Conservation (phyloP, 2,329 filamentous ascomycete genomes). For the Xylaria sp. region DNA sequence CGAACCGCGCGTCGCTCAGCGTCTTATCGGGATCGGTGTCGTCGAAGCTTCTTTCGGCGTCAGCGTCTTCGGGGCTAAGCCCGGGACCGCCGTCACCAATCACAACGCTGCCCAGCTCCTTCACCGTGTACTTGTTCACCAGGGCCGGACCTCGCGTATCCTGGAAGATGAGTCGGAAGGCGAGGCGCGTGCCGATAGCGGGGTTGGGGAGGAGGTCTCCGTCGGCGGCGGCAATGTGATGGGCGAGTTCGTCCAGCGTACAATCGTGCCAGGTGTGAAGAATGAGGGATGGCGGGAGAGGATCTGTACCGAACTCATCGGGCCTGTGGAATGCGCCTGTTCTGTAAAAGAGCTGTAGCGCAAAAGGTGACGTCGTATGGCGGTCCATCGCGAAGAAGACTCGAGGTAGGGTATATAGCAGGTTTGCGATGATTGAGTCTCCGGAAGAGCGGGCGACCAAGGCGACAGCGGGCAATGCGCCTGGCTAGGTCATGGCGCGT, state of each 20-base stretch:
- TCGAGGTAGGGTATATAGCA: not conserved
- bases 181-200: slow-evolving; percentile 83
- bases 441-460: slow-evolving; percentile 16
- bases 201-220: slow-evolving; percentile 72
- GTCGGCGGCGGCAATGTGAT: slow-evolving; percentile 76
- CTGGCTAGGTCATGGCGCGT: slow-evolving; percentile 43
- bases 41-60: slow-evolving; percentile 53
- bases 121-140: slow-evolving; percentile 74
- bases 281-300: slow-evolving; percentile 74
- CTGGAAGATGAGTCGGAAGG: slow-evolving; percentile 86
- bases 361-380: slow-evolving; percentile 80
- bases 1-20: slow-evolving; percentile 79
- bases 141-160: slow-evolving; percentile 63
- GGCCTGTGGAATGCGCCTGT: slow-evolving; percentile 77
- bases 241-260: slow-evolving; percentile 82
- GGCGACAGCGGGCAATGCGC: slow-evolving; percentile 28
- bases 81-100: slow-evolving; percentile 70
- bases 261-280: slow-evolving; percentile 90
- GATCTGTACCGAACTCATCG: slow-evolving; percentile 73
- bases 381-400: slow-evolving; percentile 60
- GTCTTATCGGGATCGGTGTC: slow-evolving; percentile 73
- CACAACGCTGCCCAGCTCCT: slow-evolving; percentile 85
- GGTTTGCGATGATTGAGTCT: not conserved
- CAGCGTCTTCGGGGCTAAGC: slow-evolving; percentile 45
- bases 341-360: slow-evolving; percentile 86